Percentiles rank a stretch among this genome's conserved stretches.
phyloP scores from a whole-genome alignment of 2,329 filamentous ascomycete species.

The Fusarium sublunatum region DNA sequence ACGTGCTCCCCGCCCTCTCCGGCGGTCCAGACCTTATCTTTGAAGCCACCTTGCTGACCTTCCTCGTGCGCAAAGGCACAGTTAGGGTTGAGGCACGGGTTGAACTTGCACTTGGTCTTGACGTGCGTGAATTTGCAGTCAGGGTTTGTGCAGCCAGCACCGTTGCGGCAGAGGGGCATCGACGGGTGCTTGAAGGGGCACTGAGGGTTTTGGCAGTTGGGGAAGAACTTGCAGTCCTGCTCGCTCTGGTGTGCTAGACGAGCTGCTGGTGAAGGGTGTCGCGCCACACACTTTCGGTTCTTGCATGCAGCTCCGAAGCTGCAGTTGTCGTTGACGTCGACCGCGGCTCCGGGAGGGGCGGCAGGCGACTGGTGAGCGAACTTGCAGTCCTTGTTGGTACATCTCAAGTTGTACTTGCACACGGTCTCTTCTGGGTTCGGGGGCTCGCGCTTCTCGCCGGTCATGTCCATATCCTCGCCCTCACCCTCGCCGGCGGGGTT shows the following conservation, averaged over 20 bases:
- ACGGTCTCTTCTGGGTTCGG: slow-evolving; percentile 73
- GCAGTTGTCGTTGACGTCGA: slow-evolving; percentile 86
- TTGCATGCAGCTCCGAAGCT: slow-evolving; percentile 91
- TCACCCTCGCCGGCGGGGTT: slow-evolving; percentile 56
- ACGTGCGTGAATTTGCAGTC: slow-evolving; percentile 93
- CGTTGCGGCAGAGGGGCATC: slow-evolving; percentile 90
- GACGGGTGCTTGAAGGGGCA: slow-evolving; percentile 91
- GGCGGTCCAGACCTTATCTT: slow-evolving; percentile 92
- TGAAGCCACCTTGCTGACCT: slow-evolving; percentile 85
- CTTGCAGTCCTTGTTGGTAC: slow-evolving; percentile 88
- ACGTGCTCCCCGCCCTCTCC: slow-evolving; percentile 71
- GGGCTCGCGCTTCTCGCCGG: slow-evolving; percentile 63
- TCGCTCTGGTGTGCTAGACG: slow-evolving; percentile 82
- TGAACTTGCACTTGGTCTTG: slow-evolving; percentile 87
- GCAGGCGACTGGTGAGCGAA: slow-evolving; percentile 96
- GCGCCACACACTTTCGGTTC: slow-evolving; percentile 91
- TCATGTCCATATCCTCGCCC: slow-evolving; percentile 73
- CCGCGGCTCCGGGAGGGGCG: slow-evolving; percentile 77
- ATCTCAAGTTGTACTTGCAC: slow-evolving; percentile 90
- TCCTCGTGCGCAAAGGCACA: slow-evolving; percentile 93
- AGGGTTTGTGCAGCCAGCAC: slow-evolving; percentile 82
- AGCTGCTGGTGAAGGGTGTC: slow-evolving; percentile 90
- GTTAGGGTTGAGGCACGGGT: slow-evolving; percentile 87
- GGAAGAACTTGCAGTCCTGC: slow-evolving; percentile 90
- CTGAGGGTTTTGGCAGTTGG: slow-evolving; percentile 87